Percentiles rank a stretch among this genome's conserved stretches.
phyloP scores from a whole-genome alignment of 1,139 yeast species.

The Geotrichum fermentans region DNA sequence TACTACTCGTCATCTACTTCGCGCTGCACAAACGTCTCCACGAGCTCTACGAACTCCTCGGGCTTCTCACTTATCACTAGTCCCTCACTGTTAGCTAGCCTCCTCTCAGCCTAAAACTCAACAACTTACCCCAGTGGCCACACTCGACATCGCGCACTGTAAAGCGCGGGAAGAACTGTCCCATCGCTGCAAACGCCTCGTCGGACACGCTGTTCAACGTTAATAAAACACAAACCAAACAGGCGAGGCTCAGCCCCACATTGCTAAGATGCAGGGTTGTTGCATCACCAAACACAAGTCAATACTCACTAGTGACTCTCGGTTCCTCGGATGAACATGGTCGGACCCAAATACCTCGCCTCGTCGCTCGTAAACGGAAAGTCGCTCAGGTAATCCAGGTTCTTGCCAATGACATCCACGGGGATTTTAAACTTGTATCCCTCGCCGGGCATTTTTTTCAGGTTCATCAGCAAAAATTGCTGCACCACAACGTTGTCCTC shows the following conservation, averaged over 20 bases:
- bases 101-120: neutral
- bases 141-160: conserved; percentile 68
- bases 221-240: neutral
- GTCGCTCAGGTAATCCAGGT: conserved; percentile 60
- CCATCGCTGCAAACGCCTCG: conserved; percentile 70
- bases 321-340: conserved; percentile 75
- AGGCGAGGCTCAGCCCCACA: neutral
- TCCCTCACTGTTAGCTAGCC: neutral
- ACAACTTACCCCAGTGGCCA: conserved; percentile 75
- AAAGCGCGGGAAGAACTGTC: conserved; percentile 73
- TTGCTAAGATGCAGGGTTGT: neutral
- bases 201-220: conserved; percentile 55
- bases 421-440: conserved; percentile 52
- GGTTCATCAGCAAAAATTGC: conserved; percentile 72
- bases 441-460: conserved; percentile 44
- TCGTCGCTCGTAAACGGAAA: conserved; percentile 67
- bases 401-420: conserved; percentile 57
- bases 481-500: conserved; percentile 50
- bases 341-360: conserved; percentile 63
- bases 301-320: conserved; percentile 51
- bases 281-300: neutral
- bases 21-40: conserved; percentile 16
- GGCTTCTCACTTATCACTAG: conserved; percentile 32
- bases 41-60: conserved; percentile 24
- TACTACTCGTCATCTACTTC: conserved; percentile 16